Base-by-base conservation (phyloP, 2,329 filamentous ascomycete species). In the Alternaria novae-zelandiae region DNA sequence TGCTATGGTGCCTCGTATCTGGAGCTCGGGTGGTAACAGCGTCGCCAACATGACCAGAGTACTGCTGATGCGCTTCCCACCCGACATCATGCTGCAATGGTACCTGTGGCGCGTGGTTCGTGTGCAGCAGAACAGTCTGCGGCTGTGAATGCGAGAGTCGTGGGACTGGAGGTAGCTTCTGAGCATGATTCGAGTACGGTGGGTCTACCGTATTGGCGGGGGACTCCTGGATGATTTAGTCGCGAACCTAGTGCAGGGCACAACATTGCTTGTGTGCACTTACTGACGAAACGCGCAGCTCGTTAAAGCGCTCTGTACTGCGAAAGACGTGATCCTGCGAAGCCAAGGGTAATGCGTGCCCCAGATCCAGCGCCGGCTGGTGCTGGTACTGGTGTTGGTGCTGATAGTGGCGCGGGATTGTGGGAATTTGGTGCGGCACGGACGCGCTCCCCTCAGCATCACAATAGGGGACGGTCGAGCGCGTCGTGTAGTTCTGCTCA, bases 151-250 rank as follows among this genome's bases (percentile, higher is more conserved):
- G 72, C 23, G 72, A 58, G 26, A 67, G 64, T 44, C 65, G 70
- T 36, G 74, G 63, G 36, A 74, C 63, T 25, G 74, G 63, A 17
- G 69, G 73, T 32, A 66, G 63, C 50, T 61, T 69, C 30, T 66
- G 68, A 32, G 63, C 63, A 60, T 70, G 66, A 55, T 66, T 66
- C 51, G 69, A 54, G 54, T 71, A 74, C 53, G 70, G 68, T 66
- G 74, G 69, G 63, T 73, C 68, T 65, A 47, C 65, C 20, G 68
- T 57, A 54, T 67, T 63, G 46, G 69, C 61, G 64, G 70, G 63
- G 61, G 63, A 65, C 43, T 70, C 69, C 72, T 74, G 58, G 46
- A 54, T 54, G 36, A 55, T 47, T 76, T 68, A 77, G 72, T 67
- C 57, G 56, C 54, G 32, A 57, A 43, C 61, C 36, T 65, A 70